A percentile compares a stretch with the other conserved stretches of the same genome.
Conservation (phyloP, 2,329 filamentous ascomycete species). For the Penicillium sp. region DNA sequence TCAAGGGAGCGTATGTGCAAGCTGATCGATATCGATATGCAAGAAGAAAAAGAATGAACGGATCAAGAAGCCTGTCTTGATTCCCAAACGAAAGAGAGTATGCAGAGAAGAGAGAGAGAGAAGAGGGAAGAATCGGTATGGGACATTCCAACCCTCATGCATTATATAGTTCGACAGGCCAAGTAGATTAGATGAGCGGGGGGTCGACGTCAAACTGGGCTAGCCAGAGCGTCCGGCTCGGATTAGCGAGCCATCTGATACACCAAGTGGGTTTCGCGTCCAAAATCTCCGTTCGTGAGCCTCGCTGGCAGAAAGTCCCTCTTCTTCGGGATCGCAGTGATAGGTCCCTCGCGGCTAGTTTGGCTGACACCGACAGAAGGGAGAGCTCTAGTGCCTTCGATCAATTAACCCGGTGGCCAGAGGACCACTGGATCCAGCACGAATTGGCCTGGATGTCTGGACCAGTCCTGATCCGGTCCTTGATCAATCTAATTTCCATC, state of each 20-base stretch:
- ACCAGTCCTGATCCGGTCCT: slow-evolving; percentile 2
- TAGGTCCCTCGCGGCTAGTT: slow-evolving; percentile 1
- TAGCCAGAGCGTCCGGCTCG: slow-evolving; percentile 2
- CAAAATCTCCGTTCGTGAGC: neutral
- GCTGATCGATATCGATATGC: neutral
- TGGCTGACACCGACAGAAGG: neutral
- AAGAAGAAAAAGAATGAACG: slow-evolving; percentile 10
- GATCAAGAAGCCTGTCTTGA: slow-evolving; percentile 23
- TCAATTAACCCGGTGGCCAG: slow-evolving; percentile 1
- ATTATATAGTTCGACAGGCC: slow-evolving; percentile 8
- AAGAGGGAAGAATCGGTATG: neutral
- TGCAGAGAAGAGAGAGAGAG: slow-evolving; percentile 1
- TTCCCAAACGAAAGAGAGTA: slow-evolving; percentile 12
- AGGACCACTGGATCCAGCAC: slow-evolving; percentile 7
- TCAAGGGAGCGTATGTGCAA: slow-evolving; percentile 13
- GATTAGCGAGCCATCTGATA: slow-evolving; percentile 10
- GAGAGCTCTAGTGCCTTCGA: slow-evolving; percentile 3
- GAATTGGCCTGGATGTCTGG: neutral
- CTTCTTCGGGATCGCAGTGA: too few relatives aligned
- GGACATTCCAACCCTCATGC: neutral
- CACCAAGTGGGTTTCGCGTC: slow-evolving; percentile 12
- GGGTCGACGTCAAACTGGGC: slow-evolving; percentile 4
- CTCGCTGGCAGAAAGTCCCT: too few relatives aligned
- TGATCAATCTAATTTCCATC: slow-evolving; percentile 7
- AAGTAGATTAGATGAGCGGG: neutral